A percentile compares a stretch with the other conserved stretches of the same genome.
These are phyloP conservation scores for Colletotrichum lindemuthianum DNA, from an alignment of 2,329 filamentous ascomycete genomes.

Conservation along the genomic window DNA sequence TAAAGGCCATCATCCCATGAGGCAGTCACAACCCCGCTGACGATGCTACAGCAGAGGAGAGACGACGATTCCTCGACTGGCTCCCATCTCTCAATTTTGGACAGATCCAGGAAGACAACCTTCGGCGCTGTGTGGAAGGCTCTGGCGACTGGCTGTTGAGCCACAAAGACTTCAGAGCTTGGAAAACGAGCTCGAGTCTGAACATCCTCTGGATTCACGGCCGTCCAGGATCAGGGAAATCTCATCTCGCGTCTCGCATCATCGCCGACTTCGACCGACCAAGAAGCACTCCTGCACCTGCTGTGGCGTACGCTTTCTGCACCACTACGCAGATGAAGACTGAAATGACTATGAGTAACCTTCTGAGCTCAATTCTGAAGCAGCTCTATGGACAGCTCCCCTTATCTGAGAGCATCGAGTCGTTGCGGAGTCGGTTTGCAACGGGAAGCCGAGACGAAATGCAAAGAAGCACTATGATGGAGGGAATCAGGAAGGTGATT, in stretches of 20 bases:
- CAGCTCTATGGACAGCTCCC: slow-evolving; percentile 9
- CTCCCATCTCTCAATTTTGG: slow-evolving; percentile 8
- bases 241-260: neutral
- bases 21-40: neutral
- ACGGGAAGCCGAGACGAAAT: neutral
- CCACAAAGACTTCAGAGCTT: neutral
- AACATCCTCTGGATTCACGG: slow-evolving; percentile 8
- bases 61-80: neutral
- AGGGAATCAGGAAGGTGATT: neutral
- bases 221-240: slow-evolving; percentile 5
- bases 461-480: slow-evolving; percentile 8
- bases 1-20: neutral
- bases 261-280: neutral
- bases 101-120: neutral
- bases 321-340: slow-evolving; percentile 15
- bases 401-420: neutral
- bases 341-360: slow-evolving; percentile 1
- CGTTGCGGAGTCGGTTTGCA: neutral
- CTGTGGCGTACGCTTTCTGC: slow-evolving; percentile 13
- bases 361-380: slow-evolving; percentile 8
- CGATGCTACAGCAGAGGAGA: neutral
- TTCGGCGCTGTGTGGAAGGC: neutral
- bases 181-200: neutral
- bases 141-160: slow-evolving; percentile 1
- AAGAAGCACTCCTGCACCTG: neutral